phyloP scores from a whole-genome alignment of 2,329 filamentous ascomycete genomes.

The Hansfordia pulvinata region DNA sequence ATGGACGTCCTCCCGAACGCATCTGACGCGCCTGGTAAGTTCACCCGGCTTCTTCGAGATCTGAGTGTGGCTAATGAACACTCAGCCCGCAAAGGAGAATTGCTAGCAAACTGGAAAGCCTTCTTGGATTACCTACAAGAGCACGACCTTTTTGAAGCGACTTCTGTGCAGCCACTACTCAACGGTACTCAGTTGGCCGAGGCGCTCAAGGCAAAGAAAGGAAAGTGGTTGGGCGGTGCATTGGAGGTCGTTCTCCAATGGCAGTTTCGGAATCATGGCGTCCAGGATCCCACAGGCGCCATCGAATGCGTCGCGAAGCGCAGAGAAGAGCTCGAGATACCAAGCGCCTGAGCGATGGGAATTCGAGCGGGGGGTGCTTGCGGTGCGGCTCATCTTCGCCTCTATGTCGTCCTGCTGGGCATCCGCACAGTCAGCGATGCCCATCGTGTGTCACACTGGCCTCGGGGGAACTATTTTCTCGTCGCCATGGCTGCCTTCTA shows the following conservation, averaged over 20 bases:
- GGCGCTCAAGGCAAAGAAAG: slow-evolving; percentile 55
- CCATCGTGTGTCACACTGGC: too few species aligned
- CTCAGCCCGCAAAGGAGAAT: slow-evolving; percentile 14
- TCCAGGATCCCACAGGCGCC: slow-evolving; percentile 41
- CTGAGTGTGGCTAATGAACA: slow-evolving; percentile 7
- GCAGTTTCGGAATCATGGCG: slow-evolving; percentile 70
- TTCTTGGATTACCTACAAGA: slow-evolving; percentile 41
- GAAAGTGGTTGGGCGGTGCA: slow-evolving; percentile 73
- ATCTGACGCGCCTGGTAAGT: slow-evolving; percentile 25
- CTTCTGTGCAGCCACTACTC: slow-evolving; percentile 47
- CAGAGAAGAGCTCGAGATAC: slow-evolving; percentile 38
- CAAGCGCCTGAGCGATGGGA: too few species aligned
- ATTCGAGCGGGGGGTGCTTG: too few species aligned
- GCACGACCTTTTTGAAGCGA: slow-evolving; percentile 42
- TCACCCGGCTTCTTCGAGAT: not conserved
- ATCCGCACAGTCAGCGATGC: too few species aligned
- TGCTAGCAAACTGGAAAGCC: slow-evolving; percentile 35
- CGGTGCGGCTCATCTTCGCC: too few species aligned
- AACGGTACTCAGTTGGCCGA: slow-evolving; percentile 64
- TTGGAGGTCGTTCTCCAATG: slow-evolving; percentile 72
- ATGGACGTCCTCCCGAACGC: slow-evolving; percentile 23
- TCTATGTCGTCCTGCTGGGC: too few species aligned
- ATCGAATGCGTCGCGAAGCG: slow-evolving; percentile 43
- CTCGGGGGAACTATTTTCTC: too few species aligned
- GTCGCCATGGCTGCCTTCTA: too few species aligned